Percentiles rank a stretch among this genome's conserved stretches.
phyloP scores from a whole-genome alignment of 164 flowering plant genomes.

The Malania oleifera region DNA sequence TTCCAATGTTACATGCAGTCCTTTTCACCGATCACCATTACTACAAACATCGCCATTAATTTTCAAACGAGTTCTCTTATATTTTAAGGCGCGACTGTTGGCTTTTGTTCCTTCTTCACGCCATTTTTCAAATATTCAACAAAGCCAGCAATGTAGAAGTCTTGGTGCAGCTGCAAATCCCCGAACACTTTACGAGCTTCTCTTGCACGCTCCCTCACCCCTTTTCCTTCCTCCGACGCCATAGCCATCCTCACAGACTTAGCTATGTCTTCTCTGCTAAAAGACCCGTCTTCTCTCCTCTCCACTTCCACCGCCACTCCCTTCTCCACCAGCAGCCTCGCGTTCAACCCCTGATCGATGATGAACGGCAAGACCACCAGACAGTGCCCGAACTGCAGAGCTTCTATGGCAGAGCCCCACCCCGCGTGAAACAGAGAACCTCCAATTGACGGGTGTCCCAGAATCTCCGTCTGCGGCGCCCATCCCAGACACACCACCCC shows the following conservation, averaged over 20 bases:
- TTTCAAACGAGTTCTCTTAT: too few species aligned
- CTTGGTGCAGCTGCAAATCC: too few species aligned
- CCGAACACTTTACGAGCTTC: too few species aligned
- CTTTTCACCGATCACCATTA: too few species aligned
- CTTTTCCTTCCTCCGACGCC: constrained; percentile 7
- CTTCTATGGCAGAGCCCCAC: constrained; percentile 7
- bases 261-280: constrained; percentile 8
- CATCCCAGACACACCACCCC: neutral
- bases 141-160: too few species aligned
- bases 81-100: too few species aligned
- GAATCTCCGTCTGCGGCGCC: constrained; percentile 12
- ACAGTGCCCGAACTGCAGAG: too few species aligned
- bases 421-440: constrained; percentile 9
- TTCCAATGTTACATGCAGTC: too few species aligned
- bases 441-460: constrained; percentile 9
- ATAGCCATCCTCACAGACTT: constrained; percentile 1
- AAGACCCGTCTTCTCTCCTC: constrained; percentile 1
- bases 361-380: too few species aligned
- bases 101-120: too few species aligned
- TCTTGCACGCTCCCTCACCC: neutral
- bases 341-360: constrained; percentile 11
- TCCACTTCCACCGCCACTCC: constrained; percentile 5
- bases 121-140: too few species aligned
- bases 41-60: too few species aligned
- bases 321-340: constrained; percentile 7